A percentile compares a stretch with the other conserved stretches of the same genome.
These are phyloP conservation scores for Fraxinus velutina DNA, from an alignment of 305 asterid genomes.

Conservation along the genomic window DNA sequence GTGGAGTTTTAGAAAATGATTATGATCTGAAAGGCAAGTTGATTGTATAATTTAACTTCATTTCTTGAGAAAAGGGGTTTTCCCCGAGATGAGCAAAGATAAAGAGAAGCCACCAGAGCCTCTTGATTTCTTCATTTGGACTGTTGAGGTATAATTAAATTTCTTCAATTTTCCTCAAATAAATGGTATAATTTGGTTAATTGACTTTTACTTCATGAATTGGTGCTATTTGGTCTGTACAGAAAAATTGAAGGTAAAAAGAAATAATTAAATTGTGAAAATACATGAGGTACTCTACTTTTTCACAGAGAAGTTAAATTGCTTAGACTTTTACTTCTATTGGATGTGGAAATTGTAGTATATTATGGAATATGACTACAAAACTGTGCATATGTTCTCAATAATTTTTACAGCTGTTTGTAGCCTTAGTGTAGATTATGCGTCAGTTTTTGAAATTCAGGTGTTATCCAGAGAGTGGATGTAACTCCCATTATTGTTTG, in stretches of 20 bases:
- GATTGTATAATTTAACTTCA: slow-evolving; percentile 15
- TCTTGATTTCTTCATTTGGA: slow-evolving; percentile 91
- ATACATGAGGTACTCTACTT: background rate
- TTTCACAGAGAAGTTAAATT: background rate
- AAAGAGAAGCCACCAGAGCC: slow-evolving; percentile 77
- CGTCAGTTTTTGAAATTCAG: background rate
- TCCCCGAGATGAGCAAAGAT: slow-evolving; percentile 55
- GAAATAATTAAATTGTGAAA: background rate
- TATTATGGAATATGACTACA: background rate
- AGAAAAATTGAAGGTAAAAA: background rate
- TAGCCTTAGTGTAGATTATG: background rate
- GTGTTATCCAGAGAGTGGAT: background rate
- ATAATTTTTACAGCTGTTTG: background rate
- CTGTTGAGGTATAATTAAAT: slow-evolving; percentile 61
- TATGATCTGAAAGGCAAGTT: slow-evolving; percentile 38
- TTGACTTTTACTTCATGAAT: background rate
- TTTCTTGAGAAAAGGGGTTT: slow-evolving; percentile 23
- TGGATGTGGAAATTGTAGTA: slow-evolving; percentile 14
- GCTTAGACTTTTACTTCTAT: slow-evolving; percentile 11
- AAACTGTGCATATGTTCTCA: background rate
- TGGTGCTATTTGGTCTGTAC: background rate
- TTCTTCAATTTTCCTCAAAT: slow-evolving; percentile 30
- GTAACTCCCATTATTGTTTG: background rate
- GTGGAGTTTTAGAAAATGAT: slow-evolving; percentile 2
- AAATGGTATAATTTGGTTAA: background rate